Evolutionary conservation across 208 protist genomes (phyloP).

Genomic region (Trypanosoma lewisi): DNA sequence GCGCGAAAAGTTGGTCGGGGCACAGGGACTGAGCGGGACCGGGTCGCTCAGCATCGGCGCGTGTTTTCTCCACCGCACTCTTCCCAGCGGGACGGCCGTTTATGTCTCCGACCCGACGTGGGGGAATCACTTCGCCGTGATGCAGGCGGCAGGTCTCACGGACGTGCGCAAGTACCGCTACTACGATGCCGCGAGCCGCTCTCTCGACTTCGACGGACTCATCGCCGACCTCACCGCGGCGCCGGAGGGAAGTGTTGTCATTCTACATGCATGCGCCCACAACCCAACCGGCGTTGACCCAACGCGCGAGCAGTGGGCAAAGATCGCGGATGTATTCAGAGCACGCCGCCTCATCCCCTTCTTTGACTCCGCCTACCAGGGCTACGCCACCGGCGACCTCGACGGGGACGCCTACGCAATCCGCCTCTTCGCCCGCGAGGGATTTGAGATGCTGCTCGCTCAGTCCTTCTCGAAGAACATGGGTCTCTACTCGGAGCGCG

Average conservation of each 20-base stretch:
- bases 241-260: slow-evolving; percentile 88
- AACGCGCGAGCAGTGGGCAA: slow-evolving; percentile 93
- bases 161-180: slow-evolving; percentile 77
- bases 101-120: slow-evolving; percentile 89
- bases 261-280: slow-evolving; percentile 98
- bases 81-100: slow-evolving; percentile 36
- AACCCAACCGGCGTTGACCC: slow-evolving; percentile 99
- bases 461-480: slow-evolving; percentile 99
- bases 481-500: slow-evolving; percentile 96
- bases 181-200: slow-evolving; percentile 57
- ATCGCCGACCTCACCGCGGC: slow-evolving; percentile 64
- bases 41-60: slow-evolving; percentile 79
- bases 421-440: slow-evolving; percentile 68
- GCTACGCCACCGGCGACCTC: slow-evolving; percentile 96
- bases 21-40: slow-evolving; percentile 90
- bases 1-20: slow-evolving; percentile 58
- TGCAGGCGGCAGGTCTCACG: slow-evolving; percentile 55
- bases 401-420: slow-evolving; percentile 91
- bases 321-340: slow-evolving; percentile 87
- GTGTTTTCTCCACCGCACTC: slow-evolving; percentile 46
- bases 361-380: slow-evolving; percentile 97
- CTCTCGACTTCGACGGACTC: slow-evolving; percentile 87
- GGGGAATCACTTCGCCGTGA: slow-evolving; percentile 81
- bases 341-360: slow-evolving; percentile 88
- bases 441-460: slow-evolving; percentile 81